Evolutionary conservation across 805 yeast species (phyloP), one percentile per base, ranked within the genome.

Genomic region (Kodamaea leandrae): DNA sequence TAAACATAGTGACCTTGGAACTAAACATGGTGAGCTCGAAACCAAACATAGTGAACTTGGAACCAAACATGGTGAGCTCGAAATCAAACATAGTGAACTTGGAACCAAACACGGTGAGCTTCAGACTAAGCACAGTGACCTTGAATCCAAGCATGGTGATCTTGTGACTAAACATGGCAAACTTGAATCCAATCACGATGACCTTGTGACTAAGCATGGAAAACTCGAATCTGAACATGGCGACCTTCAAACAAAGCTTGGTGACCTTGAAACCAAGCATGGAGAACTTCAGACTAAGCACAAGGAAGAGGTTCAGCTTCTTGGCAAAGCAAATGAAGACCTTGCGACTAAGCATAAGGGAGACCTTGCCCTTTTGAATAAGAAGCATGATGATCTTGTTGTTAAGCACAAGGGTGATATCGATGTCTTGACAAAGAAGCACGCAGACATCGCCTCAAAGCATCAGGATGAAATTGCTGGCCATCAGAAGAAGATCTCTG

Each of bases 341-440:
- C 28, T 32, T 20, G 34, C 32, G 15, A 26, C 13, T 18, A 10
- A 24, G 7, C 32, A 28, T 17, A 27, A 28, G 17, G 14, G n/a
- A n/a, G n/a, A n/a, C n/a, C n/a, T 21, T 21, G 24, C 24, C 9
- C 24, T 20, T n/a, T 16, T 8, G 21, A 33, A 33, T 4, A 10
- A 27, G 32, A 27, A 27, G 7, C 32, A 27, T 27, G 15, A 13
- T 13, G 38, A 36, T 12, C 38, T 36, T n/a, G 24, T 37, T 21
- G 36, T 21, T 3, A 17, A 26, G 7, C 41, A 37, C 28, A 37
- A 36, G 24, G n/a, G 4, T n/a, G 36, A 37, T 12, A 23, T 23
- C 8, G 19, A 18, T 13, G n/a, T n/a, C n/a, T n/a, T n/a, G n/a
- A n/a, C n/a, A n/a, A 33, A 21, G 17, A 20, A 23, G 14, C 20